These are phyloP conservation scores for Bromus sterilis DNA, from an alignment of 176 grass and related monocot species.

Conservation along the genomic window DNA sequence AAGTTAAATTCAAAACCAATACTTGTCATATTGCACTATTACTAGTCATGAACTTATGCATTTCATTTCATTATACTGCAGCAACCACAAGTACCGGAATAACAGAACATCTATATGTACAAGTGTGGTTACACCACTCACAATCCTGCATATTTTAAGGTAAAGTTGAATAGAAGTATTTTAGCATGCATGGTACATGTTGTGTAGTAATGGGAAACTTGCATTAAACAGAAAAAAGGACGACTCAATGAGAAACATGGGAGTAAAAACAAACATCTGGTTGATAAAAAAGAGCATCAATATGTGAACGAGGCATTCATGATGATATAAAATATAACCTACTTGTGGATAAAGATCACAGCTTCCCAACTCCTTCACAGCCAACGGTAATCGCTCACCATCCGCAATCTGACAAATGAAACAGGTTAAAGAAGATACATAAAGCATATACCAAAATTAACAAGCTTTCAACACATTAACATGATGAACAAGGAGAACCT, in stretches of 20 bases:
- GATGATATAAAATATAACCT: conserved; percentile 26
- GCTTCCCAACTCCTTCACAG: conserved; percentile 94
- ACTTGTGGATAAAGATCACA: conserved; percentile 99
- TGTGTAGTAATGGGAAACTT: not conserved
- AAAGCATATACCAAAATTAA: not conserved
- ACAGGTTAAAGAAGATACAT: not conserved
- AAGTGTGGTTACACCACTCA: not conserved
- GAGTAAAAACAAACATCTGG: not conserved
- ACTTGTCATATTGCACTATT: not conserved
- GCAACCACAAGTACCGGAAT: not conserved
- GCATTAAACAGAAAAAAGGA: not conserved
- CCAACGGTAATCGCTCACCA: conserved; percentile 83
- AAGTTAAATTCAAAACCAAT: not conserved
- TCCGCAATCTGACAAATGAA: conserved; percentile 64
- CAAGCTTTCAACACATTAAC: conserved; percentile 5
- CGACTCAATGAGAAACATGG: not conserved
- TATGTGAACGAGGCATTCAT: not conserved
- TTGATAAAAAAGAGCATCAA: not conserved
- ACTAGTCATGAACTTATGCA: not conserved
- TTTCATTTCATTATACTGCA: not conserved
- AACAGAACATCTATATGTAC: not conserved
- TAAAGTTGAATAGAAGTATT: not conserved
- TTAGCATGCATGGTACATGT: not conserved
- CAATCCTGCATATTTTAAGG: not conserved
- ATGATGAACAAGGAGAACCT: conserved; percentile 53